Evolutionary conservation across 106 monocot species (phyloP), one percentile per base, ranked within the genome.

Genomic region (Dendrobium officinale): DNA sequence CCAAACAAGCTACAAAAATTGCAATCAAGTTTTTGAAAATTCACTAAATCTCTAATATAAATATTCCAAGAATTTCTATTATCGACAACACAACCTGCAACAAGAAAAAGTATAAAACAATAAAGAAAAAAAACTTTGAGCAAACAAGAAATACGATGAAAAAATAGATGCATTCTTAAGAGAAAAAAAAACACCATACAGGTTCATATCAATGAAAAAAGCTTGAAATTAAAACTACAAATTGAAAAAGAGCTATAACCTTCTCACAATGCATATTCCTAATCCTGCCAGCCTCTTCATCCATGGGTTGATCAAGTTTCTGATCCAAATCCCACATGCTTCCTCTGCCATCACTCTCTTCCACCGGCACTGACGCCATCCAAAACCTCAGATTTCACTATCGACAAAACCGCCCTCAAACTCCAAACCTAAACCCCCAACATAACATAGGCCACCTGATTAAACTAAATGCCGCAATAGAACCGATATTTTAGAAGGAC

Each of bases 281-380:
- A 56, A 88, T 78, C 67, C 83, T 78, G 24, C 86, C 83, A 41
- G 91, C 91, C 73, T 91, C 91, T 75, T 91, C 91, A 48, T 91
- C 91, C 91, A 91, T 91, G 81, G 91, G 85, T 72, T 91, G 88
- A 78, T 91, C 91, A 68, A 91, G 91, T 44, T 79, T 87, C 81
- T 87, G 86, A 61, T 91, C 87, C 82, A 91, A 66, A 51, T 24
- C 88, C 91, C 91, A 91, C 91, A 91, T 91, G 73, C 83, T 82
- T 40, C 91, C 91, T 64, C 76, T 88, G 11, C 6, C 31, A 18
- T 18, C 79, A 18, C 78, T 86, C 72, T 86, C 84, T 20, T 72
- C 74, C 1, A 42, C 47, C 42, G 51, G 37, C 70, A n/a, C 15
- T n/a, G 70, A 33, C 11, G 70, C 70, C 70, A 70, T 70, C 70